Percentiles rank a stretch among this genome's conserved stretches.
Conservation (phyloP, 2,329 filamentous ascomycete species). For the Amylocarpus encephaloides region DNA sequence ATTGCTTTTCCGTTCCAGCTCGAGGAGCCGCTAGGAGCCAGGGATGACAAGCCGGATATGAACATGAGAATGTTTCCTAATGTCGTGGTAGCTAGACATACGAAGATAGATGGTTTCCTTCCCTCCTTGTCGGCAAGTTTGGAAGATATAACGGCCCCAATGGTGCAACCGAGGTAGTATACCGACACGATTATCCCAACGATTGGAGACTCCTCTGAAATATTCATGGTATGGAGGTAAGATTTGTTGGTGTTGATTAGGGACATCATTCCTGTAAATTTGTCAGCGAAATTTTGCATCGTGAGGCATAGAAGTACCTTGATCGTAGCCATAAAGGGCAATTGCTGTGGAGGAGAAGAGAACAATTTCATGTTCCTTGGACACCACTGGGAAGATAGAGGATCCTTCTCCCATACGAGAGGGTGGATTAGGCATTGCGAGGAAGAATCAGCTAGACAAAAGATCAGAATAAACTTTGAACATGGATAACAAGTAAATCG, state of each 20-base stretch:
- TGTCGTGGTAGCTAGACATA: slow-evolving; percentile 45
- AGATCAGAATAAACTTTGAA: background rate
- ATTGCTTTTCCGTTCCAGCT: slow-evolving; percentile 43
- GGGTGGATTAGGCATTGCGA: slow-evolving; percentile 30
- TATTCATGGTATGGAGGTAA: slow-evolving; percentile 53
- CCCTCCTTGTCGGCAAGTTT: slow-evolving; percentile 47
- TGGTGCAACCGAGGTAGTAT: slow-evolving; percentile 56
- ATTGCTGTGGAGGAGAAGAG: slow-evolving; percentile 37
- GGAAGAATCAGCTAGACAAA: no score
- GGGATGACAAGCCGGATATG: slow-evolving; percentile 37
- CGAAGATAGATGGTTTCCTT: slow-evolving; percentile 49
- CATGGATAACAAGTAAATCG: background rate
- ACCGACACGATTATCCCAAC: slow-evolving; percentile 55
- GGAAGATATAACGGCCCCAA: slow-evolving; percentile 52
- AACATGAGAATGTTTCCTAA: slow-evolving; percentile 57
- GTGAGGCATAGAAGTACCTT: slow-evolving; percentile 41
- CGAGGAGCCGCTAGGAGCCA: slow-evolving; percentile 37
- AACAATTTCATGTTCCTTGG: slow-evolving; percentile 34
- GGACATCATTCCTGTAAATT: slow-evolving; percentile 59
- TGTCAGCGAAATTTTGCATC: background rate
- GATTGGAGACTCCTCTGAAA: slow-evolving; percentile 42
- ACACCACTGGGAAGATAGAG: slow-evolving; percentile 24
- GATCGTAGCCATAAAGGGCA: slow-evolving; percentile 76
- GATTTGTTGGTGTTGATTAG: slow-evolving; percentile 50
- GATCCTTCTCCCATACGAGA: slow-evolving; percentile 19